Percentiles rank a stretch among this genome's conserved stretches.
Conservation (phyloP, 2,329 filamentous ascomycete genomes). For the Mycosphaerelloides madeirae region DNA sequence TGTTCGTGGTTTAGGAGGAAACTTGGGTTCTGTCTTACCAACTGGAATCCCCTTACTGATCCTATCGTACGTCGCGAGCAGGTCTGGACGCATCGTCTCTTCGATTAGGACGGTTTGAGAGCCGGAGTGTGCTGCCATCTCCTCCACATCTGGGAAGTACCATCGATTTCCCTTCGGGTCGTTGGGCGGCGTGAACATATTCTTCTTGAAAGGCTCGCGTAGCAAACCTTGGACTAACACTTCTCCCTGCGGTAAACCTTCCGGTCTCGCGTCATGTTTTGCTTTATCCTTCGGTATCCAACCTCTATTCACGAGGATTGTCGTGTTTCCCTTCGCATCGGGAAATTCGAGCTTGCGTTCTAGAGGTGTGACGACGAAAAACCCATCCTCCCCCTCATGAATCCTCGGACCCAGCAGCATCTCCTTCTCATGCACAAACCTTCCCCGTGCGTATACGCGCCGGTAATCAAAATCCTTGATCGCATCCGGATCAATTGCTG, state of each 20-base stretch:
- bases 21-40: constrained; percentile 38
- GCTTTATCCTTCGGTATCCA: constrained; percentile 81
- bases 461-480: constrained; percentile 89
- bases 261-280: constrained; percentile 57
- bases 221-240: constrained; percentile 80
- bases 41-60: constrained; percentile 81
- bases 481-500: constrained; percentile 73
- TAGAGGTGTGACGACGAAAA: constrained; percentile 83
- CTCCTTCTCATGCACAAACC: constrained; percentile 80
- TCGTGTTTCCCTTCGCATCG: constrained; percentile 51
- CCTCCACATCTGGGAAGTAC: constrained; percentile 87
- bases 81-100: constrained; percentile 84
- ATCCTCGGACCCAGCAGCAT: constrained; percentile 93
- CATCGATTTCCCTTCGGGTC: constrained; percentile 77
- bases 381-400: constrained; percentile 84
- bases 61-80: constrained; percentile 70
- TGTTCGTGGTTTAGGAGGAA: not conserved
- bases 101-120: constrained; percentile 93
- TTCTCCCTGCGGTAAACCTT: constrained; percentile 63
- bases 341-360: constrained; percentile 57
- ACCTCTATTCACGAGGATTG: constrained; percentile 75
- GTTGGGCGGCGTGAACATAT: constrained; percentile 94
- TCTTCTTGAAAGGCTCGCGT: constrained; percentile 90
- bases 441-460: constrained; percentile 69
- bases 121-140: constrained; percentile 81